Evolutionary conservation across 495 filamentous ascomycete genomes (phyloP), one percentile per base, ranked within the genome.

Genomic region (Letharia lupina): DNA sequence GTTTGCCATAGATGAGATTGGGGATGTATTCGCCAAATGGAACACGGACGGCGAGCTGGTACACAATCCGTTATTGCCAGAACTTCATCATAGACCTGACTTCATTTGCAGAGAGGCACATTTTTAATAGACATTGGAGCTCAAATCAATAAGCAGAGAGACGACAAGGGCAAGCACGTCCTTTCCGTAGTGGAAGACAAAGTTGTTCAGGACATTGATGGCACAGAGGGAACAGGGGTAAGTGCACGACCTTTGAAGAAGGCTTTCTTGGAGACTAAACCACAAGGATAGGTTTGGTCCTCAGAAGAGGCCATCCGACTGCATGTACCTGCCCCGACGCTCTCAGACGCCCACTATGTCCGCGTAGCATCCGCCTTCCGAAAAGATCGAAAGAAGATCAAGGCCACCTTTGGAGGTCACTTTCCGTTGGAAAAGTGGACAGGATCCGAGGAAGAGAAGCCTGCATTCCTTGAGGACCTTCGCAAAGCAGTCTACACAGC

Each of bases 111-210:
- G 39, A 77, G 77, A 60, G 77, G 80, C 35, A 89, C 82, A 58
- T 91, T 84, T 71, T 77, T 91, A 37, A 73, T 91, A 41, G 68
- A 78, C 42, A 91, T 90, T 62, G 86, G 83, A 4, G 78, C 82
- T 20, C 81, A 88, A 31, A 87, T 91, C 57, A 85, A 87, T 50
- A 77, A 74, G 50, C 66, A 77, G 47, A 80, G 79, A 54, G 79
- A 83, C 62, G 69, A 75, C 11, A 73, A 75, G 6, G 78, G 79
- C 20, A 75, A 82, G 62, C 78, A 82, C 57, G 84, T 91, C 3
- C 78, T 91, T 7, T 82, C 84, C 33, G 78, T 83, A 41, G 82
- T 91, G 13, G 82, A 86, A 65, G 89, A 91, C 73, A 93, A 90
- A 65, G 88, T 91, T 0, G 88, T 90, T 3, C 87, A 91, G 77